Base-by-base conservation (phyloP, 2,329 filamentous ascomycete species). In the Amauroascus verrucosus region DNA sequence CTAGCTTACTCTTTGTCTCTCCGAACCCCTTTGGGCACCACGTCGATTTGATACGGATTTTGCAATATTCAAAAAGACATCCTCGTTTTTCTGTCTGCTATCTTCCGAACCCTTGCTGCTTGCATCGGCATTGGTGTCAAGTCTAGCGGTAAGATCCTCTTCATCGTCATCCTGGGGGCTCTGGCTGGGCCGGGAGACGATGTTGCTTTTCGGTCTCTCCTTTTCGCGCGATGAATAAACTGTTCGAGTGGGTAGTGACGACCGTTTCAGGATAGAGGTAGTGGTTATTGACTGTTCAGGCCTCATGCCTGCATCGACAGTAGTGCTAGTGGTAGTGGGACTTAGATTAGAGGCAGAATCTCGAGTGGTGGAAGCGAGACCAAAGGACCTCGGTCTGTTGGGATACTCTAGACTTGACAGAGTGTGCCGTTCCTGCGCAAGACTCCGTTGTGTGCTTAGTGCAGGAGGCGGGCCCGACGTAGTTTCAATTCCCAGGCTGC, bases 401-500 rank as follows among this genome's bases (percentile, higher is more conserved):
- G 54, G 33, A 47, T 51, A 55, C 28, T 55, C 48, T 35, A 46
- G 20, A 32, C 14, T 45, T 16, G 52, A 37, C 14, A 37, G 20
- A 6, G 52, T 30, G 26, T 62, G 66, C 51, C 64, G 63, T 58
- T 69, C 64, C 54, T 70, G 65, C 59, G 66, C 64, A 44, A 67
- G 60, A 26, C 33, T 55, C 6, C 53, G 53, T 54, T 74, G 73
- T 49, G 75, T 76, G 55, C 74, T 72, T 55, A 76, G 68, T n/a
- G 74, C 71, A 54, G 76, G 72, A 49, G 75, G 75, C 44, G 76
- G 75, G 55, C 75, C 76, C 61, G 70, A 65, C 54, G 68, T 71
- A 28, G 72, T 75, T 62, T 74, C 72, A 67, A 77, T 74, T 60
- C 74, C 73, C 69, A 74, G 68, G 51, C 70, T 72, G 59, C 71